phyloP scores from a whole-genome alignment of 1,284 basidiomycete genomes.

The Ceratobasidium sp. region DNA sequence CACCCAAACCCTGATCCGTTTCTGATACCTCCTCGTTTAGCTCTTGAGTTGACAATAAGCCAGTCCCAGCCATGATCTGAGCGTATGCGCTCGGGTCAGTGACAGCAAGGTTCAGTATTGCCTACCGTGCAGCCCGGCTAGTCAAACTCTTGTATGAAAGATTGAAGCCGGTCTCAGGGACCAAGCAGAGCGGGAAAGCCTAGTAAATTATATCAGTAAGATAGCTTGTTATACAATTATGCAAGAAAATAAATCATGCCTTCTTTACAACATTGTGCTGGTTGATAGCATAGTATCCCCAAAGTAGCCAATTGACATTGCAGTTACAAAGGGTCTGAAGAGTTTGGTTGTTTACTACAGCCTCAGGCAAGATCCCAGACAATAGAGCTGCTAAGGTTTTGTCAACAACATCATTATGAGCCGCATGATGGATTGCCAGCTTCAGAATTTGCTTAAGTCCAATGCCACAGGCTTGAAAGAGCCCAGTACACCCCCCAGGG shows the following conservation, averaged over 20 bases:
- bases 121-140: slow-evolving; percentile 28
- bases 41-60: background rate
- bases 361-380: background rate
- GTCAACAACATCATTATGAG: slow-evolving; percentile 49
- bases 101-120: slow-evolving; percentile 9
- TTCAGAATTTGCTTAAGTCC: slow-evolving; percentile 53
- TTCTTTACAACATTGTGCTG: slow-evolving; percentile 18
- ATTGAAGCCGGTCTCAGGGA: no score
- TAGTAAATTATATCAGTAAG: no score
- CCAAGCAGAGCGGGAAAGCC: no score
- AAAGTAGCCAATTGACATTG: background rate
- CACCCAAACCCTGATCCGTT: no score
- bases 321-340: slow-evolving; percentile 1
- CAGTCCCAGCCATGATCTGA: background rate
- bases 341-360: background rate
- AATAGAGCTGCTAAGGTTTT: background rate
- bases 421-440: slow-evolving; percentile 49
- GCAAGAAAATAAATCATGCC: background rate
- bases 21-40: no score
- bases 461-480: slow-evolving; percentile 53
- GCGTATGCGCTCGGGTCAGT: slow-evolving; percentile 1
- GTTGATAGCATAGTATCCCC: slow-evolving; percentile 20
- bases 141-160: slow-evolving; percentile 44
- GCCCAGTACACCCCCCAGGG: slow-evolving; percentile 47
- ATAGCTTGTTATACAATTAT: no score